A percentile compares a stretch with the other conserved stretches of the same genome.
phyloP scores from a whole-genome alignment of 2,329 filamentous ascomycete genomes.

The Diplodia corticola region DNA sequence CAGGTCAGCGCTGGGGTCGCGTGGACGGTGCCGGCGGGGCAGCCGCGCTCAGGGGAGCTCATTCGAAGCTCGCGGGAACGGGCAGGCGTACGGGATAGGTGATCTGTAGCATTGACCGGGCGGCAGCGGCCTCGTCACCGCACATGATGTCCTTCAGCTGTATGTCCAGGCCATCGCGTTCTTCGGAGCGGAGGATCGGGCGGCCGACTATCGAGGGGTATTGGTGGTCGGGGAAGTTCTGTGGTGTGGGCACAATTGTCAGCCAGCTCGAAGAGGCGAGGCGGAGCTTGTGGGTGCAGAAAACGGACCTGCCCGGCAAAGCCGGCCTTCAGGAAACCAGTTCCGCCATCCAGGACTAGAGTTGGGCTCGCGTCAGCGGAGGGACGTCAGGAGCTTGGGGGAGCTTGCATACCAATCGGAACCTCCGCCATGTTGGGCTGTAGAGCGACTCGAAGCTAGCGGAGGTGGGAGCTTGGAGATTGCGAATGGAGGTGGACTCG shows the following conservation, averaged over 20 bases:
- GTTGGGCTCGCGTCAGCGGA: constrained; percentile 33
- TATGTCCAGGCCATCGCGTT: constrained; percentile 69
- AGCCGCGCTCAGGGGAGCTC: constrained; percentile 15
- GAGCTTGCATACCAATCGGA: constrained; percentile 48
- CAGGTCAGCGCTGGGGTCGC: constrained; percentile 15
- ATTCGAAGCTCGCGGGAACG: constrained; percentile 23
- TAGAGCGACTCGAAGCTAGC: constrained; percentile 4
- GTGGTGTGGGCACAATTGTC: constrained; percentile 25
- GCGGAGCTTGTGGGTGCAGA: neutral
- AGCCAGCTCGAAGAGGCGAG: neutral
- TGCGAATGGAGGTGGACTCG: constrained; percentile 20
- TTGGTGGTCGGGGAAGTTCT: constrained; percentile 99
- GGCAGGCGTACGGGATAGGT: constrained; percentile 73
- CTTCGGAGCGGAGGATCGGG: constrained; percentile 95
- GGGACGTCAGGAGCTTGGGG: constrained; percentile 21
- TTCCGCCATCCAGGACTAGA: constrained; percentile 97
- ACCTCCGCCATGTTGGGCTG: constrained; percentile 46
- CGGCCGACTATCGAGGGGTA: constrained; percentile 98
- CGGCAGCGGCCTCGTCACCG: constrained; percentile 94
- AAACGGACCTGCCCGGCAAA: constrained; percentile 80
- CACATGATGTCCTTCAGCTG: constrained; percentile 99
- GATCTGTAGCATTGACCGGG: constrained; percentile 96
- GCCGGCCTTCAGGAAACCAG: constrained; percentile 98
- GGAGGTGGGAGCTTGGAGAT: neutral
- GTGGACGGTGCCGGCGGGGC: constrained; percentile 1